A percentile compares a stretch with the other conserved stretches of the same genome.
phyloP scores from a whole-genome alignment of 305 asterid genomes.

The Salvia sclarea region DNA sequence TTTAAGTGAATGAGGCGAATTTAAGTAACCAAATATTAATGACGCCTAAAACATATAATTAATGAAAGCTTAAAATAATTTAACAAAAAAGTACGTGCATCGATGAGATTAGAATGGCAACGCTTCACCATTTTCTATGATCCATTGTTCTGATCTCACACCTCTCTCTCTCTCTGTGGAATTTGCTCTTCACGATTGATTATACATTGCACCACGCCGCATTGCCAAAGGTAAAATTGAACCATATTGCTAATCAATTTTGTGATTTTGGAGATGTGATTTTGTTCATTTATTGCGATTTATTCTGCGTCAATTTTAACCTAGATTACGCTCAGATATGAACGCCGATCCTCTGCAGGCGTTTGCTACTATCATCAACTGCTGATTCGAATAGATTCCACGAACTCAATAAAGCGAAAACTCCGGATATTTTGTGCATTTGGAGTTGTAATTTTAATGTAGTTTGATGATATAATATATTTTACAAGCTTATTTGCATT shows the following conservation, averaged over 20 bases:
- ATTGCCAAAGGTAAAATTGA: constrained; percentile 23
- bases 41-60: too few species aligned
- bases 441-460: background rate
- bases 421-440: constrained; percentile 2
- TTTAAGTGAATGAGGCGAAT: too few species aligned
- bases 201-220: constrained; percentile 15
- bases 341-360: background rate
- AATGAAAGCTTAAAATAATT: too few species aligned
- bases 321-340: constrained; percentile 9
- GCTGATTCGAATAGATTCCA: background rate
- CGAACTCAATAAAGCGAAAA: constrained; percentile 1
- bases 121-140: constrained; percentile 15
- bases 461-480: constrained; percentile 5
- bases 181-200: background rate
- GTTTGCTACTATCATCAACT: background rate
- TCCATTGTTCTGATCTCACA: constrained; percentile 13
- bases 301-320: constrained; percentile 4
- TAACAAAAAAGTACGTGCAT: too few species aligned
- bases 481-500: constrained; percentile 16
- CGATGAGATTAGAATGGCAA: background rate
- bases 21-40: too few species aligned
- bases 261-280: background rate
- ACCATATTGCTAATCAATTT: background rate
- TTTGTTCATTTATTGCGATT: constrained; percentile 17
- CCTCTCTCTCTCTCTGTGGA: constrained; percentile 2